Evolutionary conservation across 352 stramenopile species (phyloP).

Genomic region (Phytophthora pinifolia): DNA sequence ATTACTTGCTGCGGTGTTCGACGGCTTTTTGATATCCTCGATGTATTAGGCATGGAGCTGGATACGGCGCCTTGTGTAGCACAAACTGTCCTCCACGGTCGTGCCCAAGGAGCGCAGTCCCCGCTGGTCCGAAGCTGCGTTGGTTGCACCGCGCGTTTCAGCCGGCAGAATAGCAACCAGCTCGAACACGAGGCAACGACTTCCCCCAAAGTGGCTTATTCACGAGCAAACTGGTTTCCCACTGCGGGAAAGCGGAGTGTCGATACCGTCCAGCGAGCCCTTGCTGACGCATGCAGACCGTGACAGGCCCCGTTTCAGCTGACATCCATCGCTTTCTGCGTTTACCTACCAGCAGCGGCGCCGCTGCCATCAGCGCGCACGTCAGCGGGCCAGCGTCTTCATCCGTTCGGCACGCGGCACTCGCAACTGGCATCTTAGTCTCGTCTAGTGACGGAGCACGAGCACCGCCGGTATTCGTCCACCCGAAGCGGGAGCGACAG

Average conservation of each 20-base stretch:
- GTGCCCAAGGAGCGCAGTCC: slow-evolving; percentile 1
- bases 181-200: neutral
- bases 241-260: slow-evolving; percentile 21
- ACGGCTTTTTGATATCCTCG: neutral
- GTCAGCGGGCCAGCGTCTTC: slow-evolving; percentile 6
- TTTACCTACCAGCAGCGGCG: neutral
- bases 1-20: no score
- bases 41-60: no score
- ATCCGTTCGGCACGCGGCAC: slow-evolving; percentile 14
- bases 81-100: slow-evolving; percentile 10
- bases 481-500: no score
- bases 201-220: no score
- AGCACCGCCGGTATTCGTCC: no score
- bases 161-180: neutral
- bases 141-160: no score
- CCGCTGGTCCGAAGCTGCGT: slow-evolving; percentile 17
- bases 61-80: no score
- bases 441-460: no score
- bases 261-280: slow-evolving; percentile 21
- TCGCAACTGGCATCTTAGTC: no score
- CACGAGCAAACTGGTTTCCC: no score
- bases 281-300: no score
- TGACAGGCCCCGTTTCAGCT: slow-evolving; percentile 8
- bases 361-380: neutral
- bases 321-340: slow-evolving; percentile 10